A percentile compares a stretch with the other conserved stretches of the same genome.
Evolutionary conservation across 257 asterid genomes (phyloP).

Genomic region (Orobanche coerulescens): DNA sequence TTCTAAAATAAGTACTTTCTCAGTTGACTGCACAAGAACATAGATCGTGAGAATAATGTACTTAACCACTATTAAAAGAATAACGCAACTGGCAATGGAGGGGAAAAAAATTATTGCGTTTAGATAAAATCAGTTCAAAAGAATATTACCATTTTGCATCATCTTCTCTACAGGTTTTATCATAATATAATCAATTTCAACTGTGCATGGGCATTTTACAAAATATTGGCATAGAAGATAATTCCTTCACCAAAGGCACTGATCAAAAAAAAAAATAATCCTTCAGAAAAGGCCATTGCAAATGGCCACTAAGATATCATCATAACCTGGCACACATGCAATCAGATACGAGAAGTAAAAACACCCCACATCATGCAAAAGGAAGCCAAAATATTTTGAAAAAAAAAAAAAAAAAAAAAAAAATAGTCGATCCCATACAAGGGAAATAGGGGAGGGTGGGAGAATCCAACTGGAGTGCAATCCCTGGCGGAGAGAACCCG

Average conservation of each 20-base stretch:
- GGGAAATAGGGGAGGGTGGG: too few species aligned
- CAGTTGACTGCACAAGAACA: slow-evolving; percentile 61
- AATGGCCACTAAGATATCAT: slow-evolving; percentile 7
- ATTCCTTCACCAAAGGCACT: background rate
- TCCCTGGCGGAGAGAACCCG: too few species aligned
- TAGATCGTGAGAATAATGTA: slow-evolving; percentile 14
- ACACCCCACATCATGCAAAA: too few species aligned
- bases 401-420: too few species aligned
- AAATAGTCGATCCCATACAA: too few species aligned
- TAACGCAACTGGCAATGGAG: slow-evolving; percentile 8
- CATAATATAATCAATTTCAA: background rate
- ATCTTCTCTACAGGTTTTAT: background rate
- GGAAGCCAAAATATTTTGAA: too few species aligned
- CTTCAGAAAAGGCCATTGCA: background rate
- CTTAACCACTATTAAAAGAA: background rate
- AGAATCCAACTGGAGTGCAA: too few species aligned
- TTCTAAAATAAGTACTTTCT: slow-evolving; percentile 81
- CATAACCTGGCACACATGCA: too few species aligned
- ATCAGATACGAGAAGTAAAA: too few species aligned
- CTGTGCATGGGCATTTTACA: background rate
- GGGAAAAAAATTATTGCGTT: background rate
- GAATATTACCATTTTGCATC: background rate
- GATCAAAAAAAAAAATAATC: too few species aligned
- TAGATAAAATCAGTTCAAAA: background rate
- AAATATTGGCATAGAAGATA: background rate